Percentiles rank a stretch among this genome's conserved stretches.
These are phyloP conservation scores for Crucihimalaya himalaica DNA, from an alignment of 345 rosid species.

Conservation along the genomic window DNA sequence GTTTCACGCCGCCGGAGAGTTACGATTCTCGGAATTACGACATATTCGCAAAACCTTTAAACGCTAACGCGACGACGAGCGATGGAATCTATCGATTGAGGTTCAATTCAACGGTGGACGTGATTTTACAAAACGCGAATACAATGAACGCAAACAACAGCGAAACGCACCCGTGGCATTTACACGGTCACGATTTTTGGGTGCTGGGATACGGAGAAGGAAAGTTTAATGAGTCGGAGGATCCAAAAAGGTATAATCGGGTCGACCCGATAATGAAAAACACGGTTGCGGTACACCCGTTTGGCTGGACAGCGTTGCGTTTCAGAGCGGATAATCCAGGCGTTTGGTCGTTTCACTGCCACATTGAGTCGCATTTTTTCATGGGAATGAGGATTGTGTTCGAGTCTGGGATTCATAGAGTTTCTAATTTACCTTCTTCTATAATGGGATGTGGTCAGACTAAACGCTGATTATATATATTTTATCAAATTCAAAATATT, in stretches of 20 bases:
- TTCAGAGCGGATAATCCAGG: constrained; percentile 70
- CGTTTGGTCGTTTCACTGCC: constrained; percentile 76
- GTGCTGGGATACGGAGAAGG: constrained; percentile 69
- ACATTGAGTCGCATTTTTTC: constrained; percentile 66
- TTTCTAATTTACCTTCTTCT: constrained; percentile 56
- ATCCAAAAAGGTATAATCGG: constrained; percentile 55
- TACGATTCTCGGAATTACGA: constrained; percentile 38
- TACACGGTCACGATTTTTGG: constrained; percentile 91
- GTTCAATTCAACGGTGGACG: constrained; percentile 63
- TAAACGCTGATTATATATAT: background rate
- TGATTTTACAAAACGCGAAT: constrained; percentile 70
- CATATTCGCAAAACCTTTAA: constrained; percentile 20
- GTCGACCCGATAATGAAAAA: constrained; percentile 74
- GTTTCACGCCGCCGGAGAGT: constrained; percentile 47
- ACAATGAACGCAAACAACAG: constrained; percentile 43
- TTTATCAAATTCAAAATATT: background rate
- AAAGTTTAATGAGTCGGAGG: constrained; percentile 51
- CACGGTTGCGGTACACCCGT: constrained; percentile 71
- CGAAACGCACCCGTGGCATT: constrained; percentile 87
- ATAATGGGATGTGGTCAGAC: constrained; percentile 65
- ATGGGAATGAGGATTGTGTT: constrained; percentile 78
- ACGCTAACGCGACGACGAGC: constrained; percentile 47
- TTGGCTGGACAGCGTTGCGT: constrained; percentile 73
- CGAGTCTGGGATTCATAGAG: constrained; percentile 53
- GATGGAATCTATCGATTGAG: constrained; percentile 50